Percentiles rank a stretch among this genome's conserved stretches.
phyloP scores from a whole-genome alignment of 352 stramenopile species.

The Plasmopara viticola region DNA sequence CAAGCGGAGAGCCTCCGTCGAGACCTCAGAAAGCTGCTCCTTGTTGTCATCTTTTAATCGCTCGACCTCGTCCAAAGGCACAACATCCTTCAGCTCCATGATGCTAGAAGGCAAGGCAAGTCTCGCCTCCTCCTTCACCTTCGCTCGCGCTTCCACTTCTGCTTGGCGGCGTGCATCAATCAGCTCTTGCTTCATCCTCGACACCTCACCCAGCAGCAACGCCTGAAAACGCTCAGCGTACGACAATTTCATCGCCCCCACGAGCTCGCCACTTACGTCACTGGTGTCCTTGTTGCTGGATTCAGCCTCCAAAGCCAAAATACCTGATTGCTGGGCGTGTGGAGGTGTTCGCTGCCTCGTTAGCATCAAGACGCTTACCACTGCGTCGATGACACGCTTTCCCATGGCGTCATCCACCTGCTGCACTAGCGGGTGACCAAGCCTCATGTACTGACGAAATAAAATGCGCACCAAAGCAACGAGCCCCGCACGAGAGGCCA shows the following conservation, averaged over 20 bases:
- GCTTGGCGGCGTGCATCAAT: slow-evolving; percentile 20
- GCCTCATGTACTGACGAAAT: slow-evolving; percentile 50
- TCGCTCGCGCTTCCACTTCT: slow-evolving; percentile 18
- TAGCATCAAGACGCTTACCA: slow-evolving; percentile 48
- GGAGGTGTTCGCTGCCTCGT: slow-evolving; percentile 25
- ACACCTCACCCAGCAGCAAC: slow-evolving; percentile 41
- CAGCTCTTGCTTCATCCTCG: slow-evolving; percentile 33
- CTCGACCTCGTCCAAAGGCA: slow-evolving; percentile 47
- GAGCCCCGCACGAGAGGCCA: slow-evolving; percentile 38
- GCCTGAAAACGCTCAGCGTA: slow-evolving; percentile 50
- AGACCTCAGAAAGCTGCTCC: slow-evolving; percentile 29
- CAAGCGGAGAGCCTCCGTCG: slow-evolving; percentile 23
- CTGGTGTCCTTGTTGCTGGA: background rate
- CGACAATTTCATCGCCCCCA: slow-evolving; percentile 26
- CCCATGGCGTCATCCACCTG: slow-evolving; percentile 59
- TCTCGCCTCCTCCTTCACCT: slow-evolving; percentile 10
- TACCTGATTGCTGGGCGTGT: slow-evolving; percentile 7
- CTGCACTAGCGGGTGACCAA: slow-evolving; percentile 44
- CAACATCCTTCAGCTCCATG: slow-evolving; percentile 67
- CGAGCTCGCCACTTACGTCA: slow-evolving; percentile 1
- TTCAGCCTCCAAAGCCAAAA: slow-evolving; percentile 26
- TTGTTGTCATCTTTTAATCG: slow-evolving; percentile 42
- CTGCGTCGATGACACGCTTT: slow-evolving; percentile 44
- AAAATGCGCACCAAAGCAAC: slow-evolving; percentile 34
- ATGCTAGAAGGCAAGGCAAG: slow-evolving; percentile 23